phyloP scores from a whole-genome alignment of 352 stramenopile species.

The Phytophthora nicotianae region DNA sequence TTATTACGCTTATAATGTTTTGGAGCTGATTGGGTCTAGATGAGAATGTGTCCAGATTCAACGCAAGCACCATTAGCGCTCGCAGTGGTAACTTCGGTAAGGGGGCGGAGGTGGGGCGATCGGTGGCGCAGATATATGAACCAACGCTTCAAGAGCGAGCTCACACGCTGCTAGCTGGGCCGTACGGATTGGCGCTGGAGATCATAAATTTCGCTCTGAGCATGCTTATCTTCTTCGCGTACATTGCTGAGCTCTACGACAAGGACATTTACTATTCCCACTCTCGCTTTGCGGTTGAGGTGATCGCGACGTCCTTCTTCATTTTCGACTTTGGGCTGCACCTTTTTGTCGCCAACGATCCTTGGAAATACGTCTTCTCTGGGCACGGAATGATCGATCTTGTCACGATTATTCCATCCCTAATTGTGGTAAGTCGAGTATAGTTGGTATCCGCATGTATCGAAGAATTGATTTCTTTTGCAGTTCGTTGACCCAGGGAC shows the following conservation, averaged over 20 bases:
- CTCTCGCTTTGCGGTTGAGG: conserved; percentile 38
- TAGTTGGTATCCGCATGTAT: neutral
- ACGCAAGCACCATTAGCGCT: conserved; percentile 6
- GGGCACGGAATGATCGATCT: conserved; percentile 66
- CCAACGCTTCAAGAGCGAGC: conserved; percentile 51
- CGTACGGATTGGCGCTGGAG: conserved; percentile 54
- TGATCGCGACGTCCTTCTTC: conserved; percentile 60
- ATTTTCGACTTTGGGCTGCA: conserved; percentile 70
- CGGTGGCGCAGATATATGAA: conserved; percentile 48
- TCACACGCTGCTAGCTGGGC: conserved; percentile 39
- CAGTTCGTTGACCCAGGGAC: conserved; percentile 55
- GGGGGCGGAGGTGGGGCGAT: conserved; percentile 16
- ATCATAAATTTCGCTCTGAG: conserved; percentile 64
- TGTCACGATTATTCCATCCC: conserved; percentile 68
- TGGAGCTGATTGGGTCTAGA: conserved; percentile 5
- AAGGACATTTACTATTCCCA: conserved; percentile 23
- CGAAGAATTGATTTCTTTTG: neutral
- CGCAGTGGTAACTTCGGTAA: conserved; percentile 12
- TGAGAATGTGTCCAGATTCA: conserved; percentile 18
- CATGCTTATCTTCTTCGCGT: conserved; percentile 62
- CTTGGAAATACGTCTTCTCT: conserved; percentile 55
- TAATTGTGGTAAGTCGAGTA: conserved; percentile 51
- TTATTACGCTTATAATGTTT: conserved; percentile 1
- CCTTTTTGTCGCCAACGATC: conserved; percentile 48
- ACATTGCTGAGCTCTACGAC: conserved; percentile 54